These are phyloP conservation scores for Alternaria panax DNA, from an alignment of 2,329 filamentous ascomycete species.

Conservation along the genomic window DNA sequence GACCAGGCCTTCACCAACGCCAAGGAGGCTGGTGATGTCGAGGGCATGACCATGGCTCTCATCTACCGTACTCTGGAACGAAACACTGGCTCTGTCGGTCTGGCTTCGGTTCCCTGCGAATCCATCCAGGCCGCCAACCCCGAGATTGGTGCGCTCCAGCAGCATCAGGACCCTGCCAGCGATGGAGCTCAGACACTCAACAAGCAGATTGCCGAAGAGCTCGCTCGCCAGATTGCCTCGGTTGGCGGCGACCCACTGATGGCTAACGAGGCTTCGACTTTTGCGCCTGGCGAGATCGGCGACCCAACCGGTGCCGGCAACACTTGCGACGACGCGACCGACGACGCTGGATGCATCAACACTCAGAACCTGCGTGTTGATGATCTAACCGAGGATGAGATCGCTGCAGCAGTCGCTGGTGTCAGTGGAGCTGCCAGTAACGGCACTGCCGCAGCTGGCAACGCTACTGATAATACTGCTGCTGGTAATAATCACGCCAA, in stretches of 20 bases:
- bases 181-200: conserved; percentile 64
- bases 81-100: conserved; percentile 66
- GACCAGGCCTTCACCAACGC: conserved; percentile 69
- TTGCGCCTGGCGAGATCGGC: conserved; percentile 65
- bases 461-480: conserved; percentile 19
- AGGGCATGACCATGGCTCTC: conserved; percentile 63
- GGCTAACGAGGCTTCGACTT: conserved; percentile 69
- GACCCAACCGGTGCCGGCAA: conserved; percentile 61
- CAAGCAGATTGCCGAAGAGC: conserved; percentile 66
- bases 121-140: conserved; percentile 66
- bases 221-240: conserved; percentile 66
- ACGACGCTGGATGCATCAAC: conserved; percentile 64
- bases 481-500: conserved; percentile 7
- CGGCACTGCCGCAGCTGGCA: conserved; percentile 11
- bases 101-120: conserved; percentile 64
- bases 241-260: conserved; percentile 69
- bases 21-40: conserved; percentile 60
- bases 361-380: conserved; percentile 61
- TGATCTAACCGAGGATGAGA: conserved; percentile 62
- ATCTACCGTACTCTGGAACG: conserved; percentile 65
- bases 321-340: conserved; percentile 59
- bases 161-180: conserved; percentile 73
- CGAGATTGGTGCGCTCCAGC: conserved; percentile 68
- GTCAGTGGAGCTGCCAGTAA: conserved; percentile 27
- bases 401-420: conserved; percentile 57